Evolutionary conservation across 2,329 filamentous ascomycete species (phyloP), one percentile per base, ranked within the genome.

Genomic region (Neonectria magnoliae): DNA sequence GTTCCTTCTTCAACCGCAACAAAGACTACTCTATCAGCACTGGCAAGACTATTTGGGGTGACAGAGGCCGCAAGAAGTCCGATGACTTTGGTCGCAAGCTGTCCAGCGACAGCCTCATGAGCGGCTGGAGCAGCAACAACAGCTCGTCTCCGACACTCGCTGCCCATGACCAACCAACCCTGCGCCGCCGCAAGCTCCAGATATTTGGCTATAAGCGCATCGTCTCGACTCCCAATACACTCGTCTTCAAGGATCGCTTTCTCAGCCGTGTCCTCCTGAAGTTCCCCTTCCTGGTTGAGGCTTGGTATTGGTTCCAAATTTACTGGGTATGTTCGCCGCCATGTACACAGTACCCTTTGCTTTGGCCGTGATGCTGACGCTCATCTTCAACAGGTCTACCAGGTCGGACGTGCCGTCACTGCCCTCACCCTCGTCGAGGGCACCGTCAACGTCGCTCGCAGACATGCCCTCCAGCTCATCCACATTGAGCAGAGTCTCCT

Each of bases 221-320:
- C 14, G 69, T 79, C 27, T 66, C 72, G 11, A 76, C 76, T 1
- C 77, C 77, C 38, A 79, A 78, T 52, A 78, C 76, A 3, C 62
- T 72, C 14, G 67, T 77, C 45, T 78, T 77, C 60, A 71, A 76
- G 57, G 76, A 78, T 55, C 73, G 76, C 14, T 55, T 77, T 14
- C 54, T 73, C 9, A 78, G 76, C 60, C 83, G 90, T 5, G 70
- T 93, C 38, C 82, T 93, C 14, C 83, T 83, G 62, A 90, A 87
- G 73, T 88, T 92, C 68, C 91, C 91, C 0, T 93, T 93, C 74
- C 77, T 93, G 29, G 88, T 89, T 1, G 91, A 93, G 77, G 90
- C 87, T 44, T 93, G 90, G 90, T 93, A 93, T 72, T 93, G 91
- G 91, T 87, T 88, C 3, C 79, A 92, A 67, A 89, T 93, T 55